Base-by-base conservation (phyloP, 2,329 filamentous ascomycete species). In the Graphiopsis chlorocephala region DNA sequence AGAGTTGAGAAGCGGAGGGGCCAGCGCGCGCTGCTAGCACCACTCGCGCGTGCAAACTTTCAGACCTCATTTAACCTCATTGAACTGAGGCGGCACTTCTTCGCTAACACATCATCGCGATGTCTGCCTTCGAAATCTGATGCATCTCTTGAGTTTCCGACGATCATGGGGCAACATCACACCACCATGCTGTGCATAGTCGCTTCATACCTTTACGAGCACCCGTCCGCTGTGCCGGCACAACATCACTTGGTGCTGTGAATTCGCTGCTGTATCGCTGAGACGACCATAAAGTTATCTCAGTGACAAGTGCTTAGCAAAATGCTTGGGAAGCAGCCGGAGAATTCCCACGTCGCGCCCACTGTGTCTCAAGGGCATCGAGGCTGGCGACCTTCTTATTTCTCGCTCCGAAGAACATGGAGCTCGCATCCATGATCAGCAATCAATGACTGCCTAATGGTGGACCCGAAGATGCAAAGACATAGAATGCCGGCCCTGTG, bases 1-100 rank as follows among this genome's bases (percentile, higher is more conserved):
- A n/a, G 47, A 55, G 60, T 53, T 62, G 60, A 55, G 31, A 15
- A 28, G 28, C 50, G 28, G 23, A 14, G 55, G 55, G 55, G 31
- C 55, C 33, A 58, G 55, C 45, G 17, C 55, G 55, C 55, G 55
- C 38, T 45, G 38, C 25, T 31, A 29, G 38, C 48, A 52, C 26
- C 50, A 31, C 28, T 29, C 50, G 29, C 50, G 29, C 29, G 50
- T 53, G 50, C 50, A 31, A 29, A 53, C 26, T 31, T 53, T 31
- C 50, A 31, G 50, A 29, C 55, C 25, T 38, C 55, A 58, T 58
- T 53, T 28, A 29, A 29, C 33, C 25, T 38, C 55, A 58, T 58
- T 53, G 17, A 20, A 58, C 31, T 26, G 29, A 29, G 25, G 23
- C 53, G 53, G 53, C 28, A 38, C 53, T 35, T 35, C 29, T 56